Percentiles rank a stretch among this genome's conserved stretches.
phyloP scores from a whole-genome alignment of 1,284 basidiomycete species.

The Agaricales sp. region DNA sequence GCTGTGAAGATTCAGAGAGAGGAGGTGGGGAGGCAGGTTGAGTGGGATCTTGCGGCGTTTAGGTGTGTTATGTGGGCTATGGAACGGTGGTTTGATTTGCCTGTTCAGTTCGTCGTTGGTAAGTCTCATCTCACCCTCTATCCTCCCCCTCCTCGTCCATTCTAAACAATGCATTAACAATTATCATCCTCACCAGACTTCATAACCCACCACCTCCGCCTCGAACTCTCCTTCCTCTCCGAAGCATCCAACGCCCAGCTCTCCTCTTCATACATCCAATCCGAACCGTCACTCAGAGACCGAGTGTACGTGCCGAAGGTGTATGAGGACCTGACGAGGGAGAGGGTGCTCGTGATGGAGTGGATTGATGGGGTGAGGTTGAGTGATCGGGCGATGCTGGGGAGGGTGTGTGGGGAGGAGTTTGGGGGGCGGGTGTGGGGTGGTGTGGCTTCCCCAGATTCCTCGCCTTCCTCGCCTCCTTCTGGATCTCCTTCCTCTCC shows the following conservation, averaged over 20 bases:
- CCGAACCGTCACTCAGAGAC: slow-evolving; percentile 56
- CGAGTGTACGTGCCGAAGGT: slow-evolving; percentile 76
- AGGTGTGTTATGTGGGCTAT: slow-evolving; percentile 65
- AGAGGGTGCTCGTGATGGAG: slow-evolving; percentile 77
- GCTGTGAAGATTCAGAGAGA: slow-evolving; percentile 93
- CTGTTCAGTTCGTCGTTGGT: slow-evolving; percentile 69
- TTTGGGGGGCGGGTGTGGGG: too few relatives aligned
- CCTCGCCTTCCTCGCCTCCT: slow-evolving; percentile 9
- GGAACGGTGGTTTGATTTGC: slow-evolving; percentile 69
- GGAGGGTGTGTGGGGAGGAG: slow-evolving; percentile 45
- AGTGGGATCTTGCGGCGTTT: slow-evolving; percentile 69
- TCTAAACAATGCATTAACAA: not conserved
- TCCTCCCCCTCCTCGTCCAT: slow-evolving; percentile 4
- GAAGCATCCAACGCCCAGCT: slow-evolving; percentile 62
- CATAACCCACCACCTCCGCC: slow-evolving; percentile 69
- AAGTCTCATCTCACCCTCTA: slow-evolving; percentile 20
- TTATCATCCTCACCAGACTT: slow-evolving; percentile 43
- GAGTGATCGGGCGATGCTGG: slow-evolving; percentile 54
- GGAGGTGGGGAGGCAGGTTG: slow-evolving; percentile 74
- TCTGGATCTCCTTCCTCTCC: slow-evolving; percentile 9
- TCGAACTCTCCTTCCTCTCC: slow-evolving; percentile 71
- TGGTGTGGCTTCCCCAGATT: too few relatives aligned
- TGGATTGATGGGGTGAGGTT: slow-evolving; percentile 79
- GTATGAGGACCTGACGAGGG: slow-evolving; percentile 63
- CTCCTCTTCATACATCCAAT: slow-evolving; percentile 47